Percentiles rank a stretch among this genome's conserved stretches.
phyloP scores from a whole-genome alignment of 164 flowering plant genomes.

The Tetracentron sinense region DNA sequence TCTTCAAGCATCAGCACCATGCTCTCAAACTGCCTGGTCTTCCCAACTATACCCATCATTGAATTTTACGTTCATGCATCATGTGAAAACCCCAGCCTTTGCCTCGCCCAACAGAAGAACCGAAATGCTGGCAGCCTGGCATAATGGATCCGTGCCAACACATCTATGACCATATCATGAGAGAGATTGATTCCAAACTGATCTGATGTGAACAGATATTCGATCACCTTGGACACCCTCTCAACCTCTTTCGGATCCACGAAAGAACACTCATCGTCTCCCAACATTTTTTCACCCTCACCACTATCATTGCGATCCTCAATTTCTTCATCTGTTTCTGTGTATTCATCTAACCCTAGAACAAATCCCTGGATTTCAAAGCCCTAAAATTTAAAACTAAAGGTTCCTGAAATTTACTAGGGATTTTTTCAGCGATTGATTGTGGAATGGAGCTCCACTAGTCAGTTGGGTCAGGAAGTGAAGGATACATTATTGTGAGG shows the following conservation, averaged over 20 bases:
- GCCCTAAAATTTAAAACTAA: neutral
- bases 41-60: conserved; percentile 73
- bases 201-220: conserved; percentile 74
- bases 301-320: conserved; percentile 6
- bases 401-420: too few relatives aligned
- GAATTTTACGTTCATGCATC: conserved; percentile 69
- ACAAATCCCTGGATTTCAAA: conserved; percentile 28
- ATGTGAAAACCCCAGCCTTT: conserved; percentile 49
- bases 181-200: conserved; percentile 57
- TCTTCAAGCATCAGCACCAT: conserved; percentile 80
- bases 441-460: too few relatives aligned
- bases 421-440: too few relatives aligned
- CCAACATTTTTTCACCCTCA: conserved; percentile 3
- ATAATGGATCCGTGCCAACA: conserved; percentile 55
- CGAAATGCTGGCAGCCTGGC: conserved; percentile 79
- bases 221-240: conserved; percentile 70
- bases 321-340: too few relatives aligned
- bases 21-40: conserved; percentile 81
- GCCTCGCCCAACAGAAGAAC: conserved; percentile 76
- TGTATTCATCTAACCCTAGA: conserved; percentile 20
- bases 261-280: conserved; percentile 12
- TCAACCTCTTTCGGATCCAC: conserved; percentile 60
- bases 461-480: too few relatives aligned
- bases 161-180: conserved; percentile 61
- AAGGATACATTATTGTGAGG: too few relatives aligned